Base-by-base conservation (phyloP, 1,284 basidiomycete species). In the Xerocomus minutiporus region DNA sequence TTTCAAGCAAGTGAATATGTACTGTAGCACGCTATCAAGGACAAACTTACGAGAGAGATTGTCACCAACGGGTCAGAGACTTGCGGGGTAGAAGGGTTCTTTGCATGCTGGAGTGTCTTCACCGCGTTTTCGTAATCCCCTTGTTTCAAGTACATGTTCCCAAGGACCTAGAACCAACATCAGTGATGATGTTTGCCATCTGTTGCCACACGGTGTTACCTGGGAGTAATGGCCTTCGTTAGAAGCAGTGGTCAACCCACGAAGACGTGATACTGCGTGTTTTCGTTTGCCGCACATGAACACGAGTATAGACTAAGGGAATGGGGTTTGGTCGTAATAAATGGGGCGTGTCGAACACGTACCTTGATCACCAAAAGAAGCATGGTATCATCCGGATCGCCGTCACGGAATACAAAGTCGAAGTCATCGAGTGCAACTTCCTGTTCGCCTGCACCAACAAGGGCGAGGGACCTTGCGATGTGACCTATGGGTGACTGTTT, bases 311-410 rank as follows among this genome's bases (percentile, higher is more conserved):
- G 38, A 41, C 50, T 51, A 13, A 26, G 34, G 17, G 31, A 34
- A n/a, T 12, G 13, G 20, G 15, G 8, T 12, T 5, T 51, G 17
- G 25, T 32, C 13, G 5, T 8, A 8, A 23, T 20, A 41, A 2
- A 26, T 8, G 17, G 17, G 17, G 17, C 17, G 17, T 28, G n/a
- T 34, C 2, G 20, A 46, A 26, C 9, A 42, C 32, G n/a, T n/a
- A 48, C 50, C 23, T 52, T 48, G 39, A 52, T 13, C 8, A 52
- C 31, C 50, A 42, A 48, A 4, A 52, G 45, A 48, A 52, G 13
- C 26, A 35, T 13, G n/a, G 6, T 48, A 26, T 52, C 45, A 23
- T n/a, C 35, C 26, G 12, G 31, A 29, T 48, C 17, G 2, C 38
- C 9, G 17, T 47, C 31, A 20, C 25, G 29, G 12, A 52, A 48